Evolutionary conservation across 2,329 filamentous ascomycete genomes (phyloP).

Genomic region (Calycina marina): DNA sequence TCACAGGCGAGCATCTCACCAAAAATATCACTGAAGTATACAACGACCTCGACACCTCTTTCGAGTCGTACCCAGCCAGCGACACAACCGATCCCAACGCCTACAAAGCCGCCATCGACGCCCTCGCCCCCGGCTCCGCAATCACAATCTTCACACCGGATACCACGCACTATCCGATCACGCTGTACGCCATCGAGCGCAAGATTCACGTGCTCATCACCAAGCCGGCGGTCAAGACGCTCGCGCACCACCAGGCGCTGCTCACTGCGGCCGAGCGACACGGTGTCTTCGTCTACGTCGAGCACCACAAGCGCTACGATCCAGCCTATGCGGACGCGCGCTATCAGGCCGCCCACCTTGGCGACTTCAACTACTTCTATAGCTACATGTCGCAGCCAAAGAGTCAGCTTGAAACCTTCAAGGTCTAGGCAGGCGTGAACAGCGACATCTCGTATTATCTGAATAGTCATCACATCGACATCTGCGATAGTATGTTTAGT

Average conservation of each 20-base stretch:
- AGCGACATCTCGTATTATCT: slow-evolving; percentile 94
- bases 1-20: slow-evolving; percentile 64
- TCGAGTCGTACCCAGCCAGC: slow-evolving; percentile 69
- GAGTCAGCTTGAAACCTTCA: slow-evolving; percentile 20
- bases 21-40: slow-evolving; percentile 82
- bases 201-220: slow-evolving; percentile 85
- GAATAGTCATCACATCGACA: slow-evolving; percentile 87
- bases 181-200: slow-evolving; percentile 78
- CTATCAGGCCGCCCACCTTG: slow-evolving; percentile 59
- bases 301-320: slow-evolving; percentile 95
- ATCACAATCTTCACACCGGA: slow-evolving; percentile 96
- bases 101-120: slow-evolving; percentile 81
- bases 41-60: slow-evolving; percentile 77
- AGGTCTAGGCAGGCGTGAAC: slow-evolving; percentile 55
- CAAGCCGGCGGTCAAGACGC: slow-evolving; percentile 79
- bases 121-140: slow-evolving; percentile 65
- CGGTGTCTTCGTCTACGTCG: slow-evolving; percentile 80
- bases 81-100: slow-evolving; percentile 60
- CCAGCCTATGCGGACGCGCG: slow-evolving; percentile 83
- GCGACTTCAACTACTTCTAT: slow-evolving; percentile 98
- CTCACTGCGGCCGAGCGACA: slow-evolving; percentile 56
- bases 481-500: slow-evolving; percentile 83
- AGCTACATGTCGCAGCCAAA: slow-evolving; percentile 41
- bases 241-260: slow-evolving; percentile 65
- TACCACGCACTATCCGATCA: slow-evolving; percentile 83